These are phyloP conservation scores for Colletotrichum sp. DNA, from an alignment of 2,329 filamentous ascomycete genomes.

Conservation along the genomic window DNA sequence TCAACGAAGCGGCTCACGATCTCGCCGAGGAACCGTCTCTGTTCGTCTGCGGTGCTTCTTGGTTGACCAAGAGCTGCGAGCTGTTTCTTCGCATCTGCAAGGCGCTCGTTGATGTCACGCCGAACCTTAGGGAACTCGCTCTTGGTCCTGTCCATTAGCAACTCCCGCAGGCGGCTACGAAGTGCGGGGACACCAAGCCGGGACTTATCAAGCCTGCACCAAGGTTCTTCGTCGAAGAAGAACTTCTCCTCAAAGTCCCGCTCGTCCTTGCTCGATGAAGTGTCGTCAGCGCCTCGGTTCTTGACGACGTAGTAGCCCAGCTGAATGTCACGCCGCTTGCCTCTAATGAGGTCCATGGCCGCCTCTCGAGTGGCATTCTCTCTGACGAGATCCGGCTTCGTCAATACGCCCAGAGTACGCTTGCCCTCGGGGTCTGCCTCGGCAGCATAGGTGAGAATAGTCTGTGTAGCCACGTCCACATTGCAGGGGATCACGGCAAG, in stretches of 20 bases:
- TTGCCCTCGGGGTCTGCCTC: conserved; percentile 42
- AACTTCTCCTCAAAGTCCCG: background rate
- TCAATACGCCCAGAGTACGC: conserved; percentile 51
- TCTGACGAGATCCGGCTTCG: conserved; percentile 48
- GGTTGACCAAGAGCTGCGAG: no score
- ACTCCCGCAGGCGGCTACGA: conserved; percentile 24
- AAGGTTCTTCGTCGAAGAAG: conserved; percentile 4
- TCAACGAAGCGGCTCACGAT: no score
- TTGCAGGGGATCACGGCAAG: conserved; percentile 49
- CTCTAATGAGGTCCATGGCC: conserved; percentile 19
- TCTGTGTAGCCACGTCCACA: conserved; percentile 44
- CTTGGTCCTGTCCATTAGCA: conserved; percentile 31
- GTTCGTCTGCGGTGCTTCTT: no score
- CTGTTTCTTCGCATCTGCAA: no score
- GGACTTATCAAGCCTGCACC: conserved; percentile 20
- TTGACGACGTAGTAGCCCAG: conserved; percentile 28
- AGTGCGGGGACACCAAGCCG: conserved; percentile 29
- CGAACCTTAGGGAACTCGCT: conserved; percentile 29
- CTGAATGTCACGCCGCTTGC: conserved; percentile 21
- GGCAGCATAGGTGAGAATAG: conserved; percentile 41
- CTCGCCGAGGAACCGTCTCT: no score
- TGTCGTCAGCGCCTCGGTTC: conserved; percentile 28
- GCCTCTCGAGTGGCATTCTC: conserved; percentile 22
- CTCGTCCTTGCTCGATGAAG: background rate
- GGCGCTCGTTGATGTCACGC: no score